Percentiles rank a stretch among this genome's conserved stretches.
These are phyloP conservation scores for Claviceps sp. DNA, from an alignment of 2,329 filamentous ascomycete genomes.

Conservation along the genomic window DNA sequence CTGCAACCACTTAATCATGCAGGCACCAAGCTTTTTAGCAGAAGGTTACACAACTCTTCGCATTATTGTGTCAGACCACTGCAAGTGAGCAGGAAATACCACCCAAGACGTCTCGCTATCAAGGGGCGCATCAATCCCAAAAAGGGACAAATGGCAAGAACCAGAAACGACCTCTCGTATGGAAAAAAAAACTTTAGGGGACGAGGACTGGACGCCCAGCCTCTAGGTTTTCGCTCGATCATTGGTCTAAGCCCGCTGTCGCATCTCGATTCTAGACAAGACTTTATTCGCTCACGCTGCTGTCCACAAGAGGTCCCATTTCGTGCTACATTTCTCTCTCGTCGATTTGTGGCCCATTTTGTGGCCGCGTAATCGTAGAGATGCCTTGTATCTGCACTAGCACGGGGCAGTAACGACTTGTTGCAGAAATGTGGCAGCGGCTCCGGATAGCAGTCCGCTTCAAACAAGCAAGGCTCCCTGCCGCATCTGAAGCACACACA, in stretches of 20 bases:
- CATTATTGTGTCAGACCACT: neutral
- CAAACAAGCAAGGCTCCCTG: neutral
- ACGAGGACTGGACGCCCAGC: too few species aligned
- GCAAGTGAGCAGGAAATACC: neutral
- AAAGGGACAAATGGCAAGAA: neutral
- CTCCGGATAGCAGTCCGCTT: neutral
- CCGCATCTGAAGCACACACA: neutral
- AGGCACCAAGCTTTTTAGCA: conserved; percentile 2
- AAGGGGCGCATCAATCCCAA: neutral
- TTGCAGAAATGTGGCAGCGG: neutral
- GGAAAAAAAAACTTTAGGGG: too few species aligned
- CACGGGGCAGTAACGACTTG: neutral
- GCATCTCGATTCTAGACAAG: neutral
- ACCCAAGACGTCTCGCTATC: neutral
- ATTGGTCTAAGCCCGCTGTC: neutral
- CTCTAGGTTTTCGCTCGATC: too few species aligned
- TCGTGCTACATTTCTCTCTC: too few species aligned
- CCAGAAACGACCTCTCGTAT: neutral
- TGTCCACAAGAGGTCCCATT: too few species aligned
- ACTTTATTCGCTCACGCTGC: neutral
- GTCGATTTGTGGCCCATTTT: too few species aligned
- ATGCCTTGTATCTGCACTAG: neutral
- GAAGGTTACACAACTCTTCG: conserved; percentile 1
- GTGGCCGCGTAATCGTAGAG: too few species aligned
- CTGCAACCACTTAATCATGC: conserved; percentile 1